Base-by-base conservation (phyloP, 2,329 filamentous ascomycete species). In the Tolypocladium tundrense region DNA sequence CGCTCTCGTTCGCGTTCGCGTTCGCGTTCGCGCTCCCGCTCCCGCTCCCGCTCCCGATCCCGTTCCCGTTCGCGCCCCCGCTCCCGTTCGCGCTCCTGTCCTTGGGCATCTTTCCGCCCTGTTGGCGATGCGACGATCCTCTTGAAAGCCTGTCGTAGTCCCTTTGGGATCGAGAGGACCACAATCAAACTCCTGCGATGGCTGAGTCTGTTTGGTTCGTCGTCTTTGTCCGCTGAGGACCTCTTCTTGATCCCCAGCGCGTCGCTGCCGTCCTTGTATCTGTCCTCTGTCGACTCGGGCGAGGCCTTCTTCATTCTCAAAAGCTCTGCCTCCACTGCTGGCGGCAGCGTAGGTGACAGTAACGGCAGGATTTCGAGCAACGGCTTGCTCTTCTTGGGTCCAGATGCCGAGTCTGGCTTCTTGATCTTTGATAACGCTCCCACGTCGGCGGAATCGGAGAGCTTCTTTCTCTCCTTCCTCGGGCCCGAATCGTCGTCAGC, bases 281-380 rank as follows among this genome's bases (percentile, higher is more conserved):
- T 59, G 40, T 61, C 62, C 24, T 66, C 65, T n/a, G 55, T 51
- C 4, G 60, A 57, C 14, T 67, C 68, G 41, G 64, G 55, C 5
- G 66, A 61, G 14, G 55, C 66, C 68, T 67, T 75, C 66, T 63
- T 67, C 62, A 59, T 67, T 65, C 61, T 67, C 21, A 59, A 67
- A 40, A 73, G 58, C 58, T 71, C 71, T 4, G 67, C 77, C 60
- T 84, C 79, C 0, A 85, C 69, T 21, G 77, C 66, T 0, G 79
- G 71, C 1, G 82, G 82, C 8, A 85, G 67, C 0, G 81, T 84
- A 0, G 82, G 82, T 0, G 82, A 85, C 13, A 85, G 70, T 8
- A 84, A 70, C 0, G 76, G 70, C 0, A 81, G 82, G 33, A 84
- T 67, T 53, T 70, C 70, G 10, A 68, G 40, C 0, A 72, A 66